Percentiles rank a stretch among this genome's conserved stretches.
Evolutionary conservation across 169 alveolate genomes (phyloP).

Genomic region (Plasmodium vinckei): DNA sequence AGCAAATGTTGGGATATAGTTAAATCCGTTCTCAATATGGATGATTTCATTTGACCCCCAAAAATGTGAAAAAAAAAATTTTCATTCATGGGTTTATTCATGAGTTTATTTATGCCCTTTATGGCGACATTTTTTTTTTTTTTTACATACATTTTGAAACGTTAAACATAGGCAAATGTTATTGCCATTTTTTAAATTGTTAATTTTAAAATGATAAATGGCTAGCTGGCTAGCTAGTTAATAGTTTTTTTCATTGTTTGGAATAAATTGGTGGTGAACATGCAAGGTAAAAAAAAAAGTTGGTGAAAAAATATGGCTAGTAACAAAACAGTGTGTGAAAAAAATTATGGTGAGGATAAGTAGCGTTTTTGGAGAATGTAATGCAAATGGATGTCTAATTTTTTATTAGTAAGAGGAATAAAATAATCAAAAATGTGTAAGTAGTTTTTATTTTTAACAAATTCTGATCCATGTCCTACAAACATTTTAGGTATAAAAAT

Average conservation of each 20-base stretch:
- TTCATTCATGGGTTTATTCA: too few species aligned
- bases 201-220: too few species aligned
- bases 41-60: constrained; percentile 11
- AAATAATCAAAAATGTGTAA: constrained; percentile 84
- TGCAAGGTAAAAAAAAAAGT: too few species aligned
- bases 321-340: too few species aligned
- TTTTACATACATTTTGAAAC: too few species aligned
- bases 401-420: constrained; percentile 79
- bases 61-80: not conserved
- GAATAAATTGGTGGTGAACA: too few species aligned
- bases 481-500: constrained; percentile 83
- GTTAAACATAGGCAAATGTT: too few species aligned
- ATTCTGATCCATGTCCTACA: constrained; percentile 77
- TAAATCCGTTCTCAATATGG: constrained; percentile 61
- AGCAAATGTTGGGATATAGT: constrained; percentile 81
- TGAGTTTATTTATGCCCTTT: too few species aligned
- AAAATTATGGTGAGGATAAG: constrained; percentile 10
- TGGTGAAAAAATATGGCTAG: too few species aligned
- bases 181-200: too few species aligned
- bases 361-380: constrained; percentile 51
- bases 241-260: too few species aligned
- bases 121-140: not conserved
- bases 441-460: constrained; percentile 78
- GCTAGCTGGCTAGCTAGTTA: too few species aligned
- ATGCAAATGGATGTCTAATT: constrained; percentile 54